These are phyloP conservation scores for Quillaja saponaria DNA, from an alignment of 306 rosid species.

Conservation along the genomic window DNA sequence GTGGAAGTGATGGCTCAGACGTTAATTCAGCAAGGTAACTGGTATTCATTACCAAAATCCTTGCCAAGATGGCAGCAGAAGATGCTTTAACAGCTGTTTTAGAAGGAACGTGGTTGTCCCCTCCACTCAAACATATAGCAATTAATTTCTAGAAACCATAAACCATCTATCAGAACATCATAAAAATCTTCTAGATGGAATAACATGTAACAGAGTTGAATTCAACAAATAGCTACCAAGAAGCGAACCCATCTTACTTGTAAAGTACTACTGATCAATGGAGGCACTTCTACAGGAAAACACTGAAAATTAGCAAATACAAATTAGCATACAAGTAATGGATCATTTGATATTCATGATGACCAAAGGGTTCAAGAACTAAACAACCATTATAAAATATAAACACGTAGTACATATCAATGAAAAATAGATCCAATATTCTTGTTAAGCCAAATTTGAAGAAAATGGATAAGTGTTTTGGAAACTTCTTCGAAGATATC, in stretches of 20 bases:
- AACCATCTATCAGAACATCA: slow-evolving; percentile 23
- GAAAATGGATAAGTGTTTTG: too few relatives aligned
- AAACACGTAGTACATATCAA: too few relatives aligned
- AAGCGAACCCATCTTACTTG: slow-evolving; percentile 61
- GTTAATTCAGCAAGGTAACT: slow-evolving; percentile 83
- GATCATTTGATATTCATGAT: too few relatives aligned
- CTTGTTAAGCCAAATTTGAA: too few relatives aligned
- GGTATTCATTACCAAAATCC: slow-evolving; percentile 93
- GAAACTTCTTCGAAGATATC: too few relatives aligned
- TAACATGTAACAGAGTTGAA: slow-evolving; percentile 1
- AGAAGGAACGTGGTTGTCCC: slow-evolving; percentile 82
- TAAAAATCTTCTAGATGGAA: slow-evolving; percentile 22
- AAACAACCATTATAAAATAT: too few relatives aligned
- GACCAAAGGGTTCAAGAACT: too few relatives aligned
- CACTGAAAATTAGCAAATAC: slow-evolving; percentile 57
- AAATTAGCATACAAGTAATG: too few relatives aligned
- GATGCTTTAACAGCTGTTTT: slow-evolving; percentile 82
- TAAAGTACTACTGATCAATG: slow-evolving; percentile 75
- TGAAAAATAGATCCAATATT: too few relatives aligned
- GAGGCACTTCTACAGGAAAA: slow-evolving; percentile 80
- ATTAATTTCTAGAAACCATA: slow-evolving; percentile 64
- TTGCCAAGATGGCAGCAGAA: slow-evolving; percentile 94
- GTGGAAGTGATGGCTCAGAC: slow-evolving; percentile 69
- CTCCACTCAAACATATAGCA: slow-evolving; percentile 78
- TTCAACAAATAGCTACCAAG: slow-evolving; percentile 14